Evolutionary conservation across 495 filamentous ascomycete species (phyloP).

Genomic region (Penicillium salamii): DNA sequence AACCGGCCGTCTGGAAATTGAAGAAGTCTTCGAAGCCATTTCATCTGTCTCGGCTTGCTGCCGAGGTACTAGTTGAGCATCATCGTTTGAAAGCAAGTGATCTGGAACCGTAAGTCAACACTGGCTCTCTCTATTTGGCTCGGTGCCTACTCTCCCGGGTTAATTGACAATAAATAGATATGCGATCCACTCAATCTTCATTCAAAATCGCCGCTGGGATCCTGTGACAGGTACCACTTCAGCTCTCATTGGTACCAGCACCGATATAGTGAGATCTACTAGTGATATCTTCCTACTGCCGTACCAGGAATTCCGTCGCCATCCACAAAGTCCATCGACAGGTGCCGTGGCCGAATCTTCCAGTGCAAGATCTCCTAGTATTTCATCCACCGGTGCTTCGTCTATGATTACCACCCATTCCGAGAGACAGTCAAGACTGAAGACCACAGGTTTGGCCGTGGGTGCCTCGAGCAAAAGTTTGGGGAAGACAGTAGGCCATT

Average conservation of each 20-base stretch:
- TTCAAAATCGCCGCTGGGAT: slow-evolving; percentile 40
- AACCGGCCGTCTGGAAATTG: slow-evolving; percentile 64
- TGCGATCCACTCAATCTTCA: slow-evolving; percentile 21
- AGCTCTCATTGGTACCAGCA: slow-evolving; percentile 23
- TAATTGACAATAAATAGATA: not conserved
- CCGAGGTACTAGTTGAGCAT: not conserved
- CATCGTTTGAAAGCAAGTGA: not conserved
- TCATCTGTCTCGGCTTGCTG: not conserved
- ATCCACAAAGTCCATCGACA: not conserved
- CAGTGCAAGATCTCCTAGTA: not conserved
- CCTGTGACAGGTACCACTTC: slow-evolving; percentile 46
- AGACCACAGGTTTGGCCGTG: slow-evolving; percentile 16
- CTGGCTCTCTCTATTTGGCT: not conserved
- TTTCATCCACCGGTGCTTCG: not conserved
- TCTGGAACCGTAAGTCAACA: not conserved
- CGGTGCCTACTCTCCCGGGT: not conserved
- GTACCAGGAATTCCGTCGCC: slow-evolving; percentile 25
- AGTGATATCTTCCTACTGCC: slow-evolving; percentile 33
- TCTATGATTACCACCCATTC: not conserved
- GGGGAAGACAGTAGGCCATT: slow-evolving; percentile 25
- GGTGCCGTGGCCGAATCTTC: not conserved
- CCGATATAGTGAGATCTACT: slow-evolving; percentile 26
- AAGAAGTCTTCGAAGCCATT: slow-evolving; percentile 24
- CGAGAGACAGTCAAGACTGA: not conserved
- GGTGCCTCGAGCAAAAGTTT: slow-evolving; percentile 29